These are phyloP conservation scores for Drechslerella coelobrocha DNA, from an alignment of 2,329 filamentous ascomycete species.

Conservation along the genomic window DNA sequence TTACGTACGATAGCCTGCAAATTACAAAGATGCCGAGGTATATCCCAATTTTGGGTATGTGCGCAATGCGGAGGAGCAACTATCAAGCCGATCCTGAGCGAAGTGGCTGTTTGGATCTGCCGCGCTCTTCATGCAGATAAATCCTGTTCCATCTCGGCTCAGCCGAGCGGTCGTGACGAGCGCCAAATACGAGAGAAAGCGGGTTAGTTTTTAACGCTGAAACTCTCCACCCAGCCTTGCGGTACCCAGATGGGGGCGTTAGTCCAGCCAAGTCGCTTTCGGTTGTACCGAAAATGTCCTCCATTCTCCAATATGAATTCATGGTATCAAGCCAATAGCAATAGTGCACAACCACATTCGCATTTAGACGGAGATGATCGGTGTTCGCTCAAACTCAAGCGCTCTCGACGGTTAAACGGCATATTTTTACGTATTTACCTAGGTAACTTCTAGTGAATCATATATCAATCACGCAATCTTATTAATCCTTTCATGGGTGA, in stretches of 20 bases:
- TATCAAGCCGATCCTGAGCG: constrained; percentile 23
- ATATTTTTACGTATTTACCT: constrained; percentile 13
- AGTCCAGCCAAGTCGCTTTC: constrained; percentile 34
- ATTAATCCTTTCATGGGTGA: constrained; percentile 7
- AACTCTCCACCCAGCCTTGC: constrained; percentile 4
- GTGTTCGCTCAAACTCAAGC: constrained; percentile 10
- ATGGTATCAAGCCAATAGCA: constrained; percentile 14
- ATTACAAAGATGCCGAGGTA: constrained; percentile 31
- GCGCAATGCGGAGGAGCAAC: constrained; percentile 13
- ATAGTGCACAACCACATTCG: constrained; percentile 8
- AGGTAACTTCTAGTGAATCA: constrained; percentile 17
- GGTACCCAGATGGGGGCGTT: constrained; percentile 8
- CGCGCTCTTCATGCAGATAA: constrained; percentile 22
- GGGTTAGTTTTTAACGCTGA: constrained; percentile 4
- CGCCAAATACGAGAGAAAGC: constrained; percentile 3
- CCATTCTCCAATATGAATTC: constrained; percentile 13
- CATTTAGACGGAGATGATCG: constrained; percentile 37
- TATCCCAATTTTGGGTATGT: neutral
- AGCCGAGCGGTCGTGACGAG: constrained; percentile 24
- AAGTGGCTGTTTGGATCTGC: constrained; percentile 34
- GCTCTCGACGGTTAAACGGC: constrained; percentile 41
- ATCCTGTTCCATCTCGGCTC: constrained; percentile 37
- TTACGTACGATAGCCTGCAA: constrained; percentile 15
- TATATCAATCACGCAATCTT: constrained; percentile 32
- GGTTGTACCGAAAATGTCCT: constrained; percentile 31